Percentiles rank a stretch among this genome's conserved stretches.
Evolutionary conservation across 108 stramenopile species (phyloP).

Genomic region (Bacterosira constricta): DNA sequence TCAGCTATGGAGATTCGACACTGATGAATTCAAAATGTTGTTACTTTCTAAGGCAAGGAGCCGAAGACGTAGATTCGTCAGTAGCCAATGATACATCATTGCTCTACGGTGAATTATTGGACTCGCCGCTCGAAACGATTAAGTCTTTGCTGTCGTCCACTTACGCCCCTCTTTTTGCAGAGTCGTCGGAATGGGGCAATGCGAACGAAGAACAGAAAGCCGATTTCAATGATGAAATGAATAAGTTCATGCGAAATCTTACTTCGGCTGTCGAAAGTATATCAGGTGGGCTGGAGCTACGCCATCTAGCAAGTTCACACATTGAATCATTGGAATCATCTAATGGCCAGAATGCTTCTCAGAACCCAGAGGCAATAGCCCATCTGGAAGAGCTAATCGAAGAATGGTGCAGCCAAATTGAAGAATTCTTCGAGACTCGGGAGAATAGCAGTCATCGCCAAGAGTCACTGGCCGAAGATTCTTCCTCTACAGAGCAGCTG

Average conservation of each 20-base stretch:
- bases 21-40: conserved; percentile 58
- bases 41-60: conserved; percentile 49
- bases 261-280: conserved; percentile 77
- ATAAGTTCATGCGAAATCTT: conserved; percentile 62
- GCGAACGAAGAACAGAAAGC: conserved; percentile 69
- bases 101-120: conserved; percentile 77
- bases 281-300: conserved; percentile 73
- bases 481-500: conserved; percentile 24
- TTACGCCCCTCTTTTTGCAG: conserved; percentile 67
- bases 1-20: conserved; percentile 58
- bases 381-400: conserved; percentile 77
- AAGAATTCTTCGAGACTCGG: conserved; percentile 64
- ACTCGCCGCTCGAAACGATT: conserved; percentile 69
- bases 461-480: not conserved
- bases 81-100: conserved; percentile 60
- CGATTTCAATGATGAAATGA: conserved; percentile 73
- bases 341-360: conserved; percentile 30
- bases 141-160: conserved; percentile 64
- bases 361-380: conserved; percentile 63
- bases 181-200: conserved; percentile 78
- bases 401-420: conserved; percentile 90
- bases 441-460: conserved; percentile 9
- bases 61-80: conserved; percentile 28
- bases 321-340: conserved; percentile 36
- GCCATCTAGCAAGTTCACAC: conserved; percentile 47